phyloP scores from a whole-genome alignment of 805 yeast genomes.

The Saturnispora hagleri region DNA sequence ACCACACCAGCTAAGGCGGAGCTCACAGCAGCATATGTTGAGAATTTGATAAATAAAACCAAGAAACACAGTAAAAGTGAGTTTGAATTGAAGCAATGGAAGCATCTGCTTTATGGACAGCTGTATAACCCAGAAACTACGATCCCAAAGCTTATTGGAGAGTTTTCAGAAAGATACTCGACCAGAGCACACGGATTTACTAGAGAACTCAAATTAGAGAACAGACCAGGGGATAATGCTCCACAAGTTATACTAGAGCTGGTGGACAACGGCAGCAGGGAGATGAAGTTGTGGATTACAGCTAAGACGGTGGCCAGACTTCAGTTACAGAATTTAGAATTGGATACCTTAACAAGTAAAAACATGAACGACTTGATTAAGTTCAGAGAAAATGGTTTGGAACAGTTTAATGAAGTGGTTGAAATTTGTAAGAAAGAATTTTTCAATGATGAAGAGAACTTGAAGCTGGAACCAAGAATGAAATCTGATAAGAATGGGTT shows the following conservation, averaged over 20 bases:
- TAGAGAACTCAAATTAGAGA: slow-evolving; percentile 73
- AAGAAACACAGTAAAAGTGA: slow-evolving; percentile 23
- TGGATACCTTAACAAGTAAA: slow-evolving; percentile 43
- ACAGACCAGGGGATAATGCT: slow-evolving; percentile 81
- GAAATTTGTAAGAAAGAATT: slow-evolving; percentile 42
- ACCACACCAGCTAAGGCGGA: slow-evolving; percentile 74
- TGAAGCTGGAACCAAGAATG: slow-evolving; percentile 23
- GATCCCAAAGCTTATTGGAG: slow-evolving; percentile 58
- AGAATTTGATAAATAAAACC: slow-evolving; percentile 53
- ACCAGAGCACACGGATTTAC: slow-evolving; percentile 75
- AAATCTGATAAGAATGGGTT: slow-evolving; percentile 23
- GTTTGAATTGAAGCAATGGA: slow-evolving; percentile 22
- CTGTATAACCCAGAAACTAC: slow-evolving; percentile 40
- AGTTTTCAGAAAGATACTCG: slow-evolving; percentile 53
- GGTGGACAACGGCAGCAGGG: slow-evolving; percentile 51
- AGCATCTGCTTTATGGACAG: slow-evolving; percentile 27
- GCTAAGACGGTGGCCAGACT: slow-evolving; percentile 84
- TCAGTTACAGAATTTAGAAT: slow-evolving; percentile 48
- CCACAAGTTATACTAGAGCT: slow-evolving; percentile 83
- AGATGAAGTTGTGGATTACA: slow-evolving; percentile 63
- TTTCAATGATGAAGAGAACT: slow-evolving; percentile 24
- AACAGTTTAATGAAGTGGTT: slow-evolving; percentile 52
- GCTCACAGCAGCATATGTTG: slow-evolving; percentile 54
- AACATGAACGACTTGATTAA: slow-evolving; percentile 46
- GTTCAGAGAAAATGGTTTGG: slow-evolving; percentile 41